These are phyloP conservation scores for Thraustotheca clavata DNA, from an alignment of 352 stramenopile genomes.

Conservation along the genomic window DNA sequence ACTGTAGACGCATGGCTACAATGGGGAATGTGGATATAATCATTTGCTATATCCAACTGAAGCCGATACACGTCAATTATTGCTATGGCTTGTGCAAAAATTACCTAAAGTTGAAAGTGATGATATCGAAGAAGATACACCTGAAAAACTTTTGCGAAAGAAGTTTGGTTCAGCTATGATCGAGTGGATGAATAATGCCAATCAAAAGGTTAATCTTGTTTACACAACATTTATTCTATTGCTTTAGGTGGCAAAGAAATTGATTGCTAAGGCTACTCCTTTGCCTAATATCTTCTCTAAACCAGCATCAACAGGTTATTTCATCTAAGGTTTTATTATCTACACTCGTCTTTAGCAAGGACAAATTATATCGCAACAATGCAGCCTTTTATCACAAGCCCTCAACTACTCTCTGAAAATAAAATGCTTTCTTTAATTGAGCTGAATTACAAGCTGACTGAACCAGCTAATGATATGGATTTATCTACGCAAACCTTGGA, in stretches of 20 bases:
- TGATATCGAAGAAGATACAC: background rate
- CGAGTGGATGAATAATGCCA: too few species aligned
- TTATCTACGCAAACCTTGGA: too few species aligned
- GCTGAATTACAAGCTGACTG: background rate
- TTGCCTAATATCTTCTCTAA: background rate
- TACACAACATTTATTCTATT: too few species aligned
- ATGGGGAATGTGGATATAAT: slow-evolving; percentile 81
- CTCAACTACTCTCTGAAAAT: background rate
- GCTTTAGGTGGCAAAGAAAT: background rate
- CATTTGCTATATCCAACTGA: slow-evolving; percentile 83
- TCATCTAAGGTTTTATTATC: background rate
- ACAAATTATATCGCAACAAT: background rate
- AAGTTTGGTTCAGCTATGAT: background rate
- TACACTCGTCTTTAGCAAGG: background rate
- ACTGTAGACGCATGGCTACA: slow-evolving; percentile 63
- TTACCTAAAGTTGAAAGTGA: slow-evolving; percentile 30
- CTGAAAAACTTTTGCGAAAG: background rate
- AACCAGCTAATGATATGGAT: too few species aligned
- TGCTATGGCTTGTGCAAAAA: slow-evolving; percentile 77
- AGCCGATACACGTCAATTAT: slow-evolving; percentile 65
- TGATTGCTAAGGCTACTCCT: background rate
- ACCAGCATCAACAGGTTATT: background rate
- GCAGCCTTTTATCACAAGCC: slow-evolving; percentile 8
- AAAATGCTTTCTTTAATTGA: slow-evolving; percentile 11
- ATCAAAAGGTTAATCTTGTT: too few species aligned